Evolutionary conservation across 345 rosid genomes (phyloP), one percentile per base, ranked within the genome.

Genomic region (Citrus australasica): DNA sequence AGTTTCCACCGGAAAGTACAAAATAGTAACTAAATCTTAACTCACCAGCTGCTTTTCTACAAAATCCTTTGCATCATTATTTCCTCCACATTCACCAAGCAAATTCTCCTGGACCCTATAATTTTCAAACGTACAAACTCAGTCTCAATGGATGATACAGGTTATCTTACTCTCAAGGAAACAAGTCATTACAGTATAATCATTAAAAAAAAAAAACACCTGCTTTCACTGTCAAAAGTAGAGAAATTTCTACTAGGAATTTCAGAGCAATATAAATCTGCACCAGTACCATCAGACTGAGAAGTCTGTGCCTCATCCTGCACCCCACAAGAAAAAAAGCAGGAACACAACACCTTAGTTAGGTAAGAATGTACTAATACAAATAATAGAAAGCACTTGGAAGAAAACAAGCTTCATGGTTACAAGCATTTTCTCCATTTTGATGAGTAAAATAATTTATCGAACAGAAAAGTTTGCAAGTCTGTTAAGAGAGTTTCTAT

Each of bases 291-390:
- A 56, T 73, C 74, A 56, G 80, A 83, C 76, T 79, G 88, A 68
- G 85, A 86, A 73, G 87, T 71, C 65, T 83, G 85, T 28, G 80
- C 82, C 78, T 86, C 91, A 69, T 88, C 93, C 99, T 91, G 89
- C 81, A 82, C 59, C 79, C 30, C 74, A 55, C 81, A 62, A 2
- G 46, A 0, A 55, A 48, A 14, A 75, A 37, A 22, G 22, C 6
- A 75, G 48, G 61, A 64, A 55, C 40, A 30, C 22, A 53, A 53
- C 19, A 53, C 22, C 6, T 22, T 63, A 48, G 21, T 75, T 51
- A 46, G 32, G 32, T n/a, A 67, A 55, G 24, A 27, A 69, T 40
- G 53, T 30, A 28, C 30, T 28, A 24, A 40, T 68, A 68, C 25
- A 22, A n/a, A 68, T n/a, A 40, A 2, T 9, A 48, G 17, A 6